Evolutionary conservation across 768 basidiomycete species (phyloP).

Genomic region (Termitomyces sp.): DNA sequence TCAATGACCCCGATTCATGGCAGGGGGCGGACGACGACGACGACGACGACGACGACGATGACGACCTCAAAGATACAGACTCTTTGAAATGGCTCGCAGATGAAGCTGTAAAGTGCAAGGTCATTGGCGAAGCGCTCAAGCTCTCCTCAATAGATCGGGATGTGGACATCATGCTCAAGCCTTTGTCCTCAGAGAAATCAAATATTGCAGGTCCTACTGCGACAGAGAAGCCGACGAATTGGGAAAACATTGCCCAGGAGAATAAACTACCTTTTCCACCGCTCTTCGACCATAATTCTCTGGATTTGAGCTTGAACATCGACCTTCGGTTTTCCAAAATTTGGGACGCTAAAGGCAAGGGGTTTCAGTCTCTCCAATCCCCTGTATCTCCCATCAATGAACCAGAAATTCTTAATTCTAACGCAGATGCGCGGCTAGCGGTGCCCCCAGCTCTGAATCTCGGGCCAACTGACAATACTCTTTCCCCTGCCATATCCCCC

Average conservation of each 20-base stretch:
- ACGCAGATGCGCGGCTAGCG: neutral
- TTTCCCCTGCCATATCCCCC: slow-evolving; percentile 11
- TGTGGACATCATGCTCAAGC: slow-evolving; percentile 10
- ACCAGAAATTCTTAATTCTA: neutral
- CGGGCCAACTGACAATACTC: neutral
- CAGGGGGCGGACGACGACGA: slow-evolving; percentile 24
- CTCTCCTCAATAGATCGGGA: slow-evolving; percentile 10
- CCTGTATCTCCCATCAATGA: slow-evolving; percentile 1
- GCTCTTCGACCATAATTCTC: slow-evolving; percentile 5
- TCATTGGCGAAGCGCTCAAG: slow-evolving; percentile 1
- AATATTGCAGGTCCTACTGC: neutral
- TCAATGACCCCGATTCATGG: slow-evolving; percentile 40
- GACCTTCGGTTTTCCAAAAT: slow-evolving; percentile 13
- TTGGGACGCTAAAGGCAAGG: slow-evolving; percentile 11
- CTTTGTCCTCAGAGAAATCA: slow-evolving; percentile 8
- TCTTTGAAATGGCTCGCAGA: slow-evolving; percentile 27
- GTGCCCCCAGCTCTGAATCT: slow-evolving; percentile 9
- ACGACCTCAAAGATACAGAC: slow-evolving; percentile 19
- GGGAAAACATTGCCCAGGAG: slow-evolving; percentile 7
- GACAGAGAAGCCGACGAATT: neutral
- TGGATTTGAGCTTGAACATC: slow-evolving; percentile 13
- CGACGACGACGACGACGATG: slow-evolving; percentile 20
- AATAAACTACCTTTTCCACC: slow-evolving; percentile 7
- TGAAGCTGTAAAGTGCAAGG: slow-evolving; percentile 23
- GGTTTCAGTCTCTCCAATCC: slow-evolving; percentile 9